Percentiles rank a stretch among this genome's conserved stretches.
Conservation (phyloP, 768 basidiomycete genomes). For the Gelatoporia subvermispora region DNA sequence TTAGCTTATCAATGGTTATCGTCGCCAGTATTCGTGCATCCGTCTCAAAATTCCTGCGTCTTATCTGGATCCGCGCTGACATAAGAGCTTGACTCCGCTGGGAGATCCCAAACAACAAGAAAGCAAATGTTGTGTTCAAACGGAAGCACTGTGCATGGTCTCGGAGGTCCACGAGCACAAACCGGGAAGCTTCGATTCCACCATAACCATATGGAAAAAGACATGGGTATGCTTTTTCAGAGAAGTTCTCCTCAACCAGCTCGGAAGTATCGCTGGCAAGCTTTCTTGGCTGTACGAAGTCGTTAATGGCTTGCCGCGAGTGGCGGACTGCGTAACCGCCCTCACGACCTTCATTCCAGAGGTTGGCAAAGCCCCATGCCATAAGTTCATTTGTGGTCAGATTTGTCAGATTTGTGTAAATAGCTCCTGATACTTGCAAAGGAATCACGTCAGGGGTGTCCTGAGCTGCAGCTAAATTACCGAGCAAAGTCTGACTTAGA, state of each 20-base stretch:
- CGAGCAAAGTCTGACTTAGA: too few relatives aligned
- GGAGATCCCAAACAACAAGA: slow-evolving; percentile 25
- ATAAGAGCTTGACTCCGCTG: slow-evolving; percentile 23
- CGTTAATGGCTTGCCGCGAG: slow-evolving; percentile 8
- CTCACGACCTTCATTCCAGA: slow-evolving; percentile 14
- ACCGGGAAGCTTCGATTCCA: slow-evolving; percentile 12
- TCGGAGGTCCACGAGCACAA: slow-evolving; percentile 3
- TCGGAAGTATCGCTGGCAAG: neutral
- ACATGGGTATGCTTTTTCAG: slow-evolving; percentile 10
- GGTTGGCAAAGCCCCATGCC: slow-evolving; percentile 24
- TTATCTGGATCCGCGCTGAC: slow-evolving; percentile 32
- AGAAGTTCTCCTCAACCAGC: slow-evolving; percentile 3
- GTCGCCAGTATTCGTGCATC: slow-evolving; percentile 18
- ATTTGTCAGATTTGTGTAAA: slow-evolving; percentile 24
- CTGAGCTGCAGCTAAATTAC: too few relatives aligned
- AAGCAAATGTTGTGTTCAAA: slow-evolving; percentile 27
- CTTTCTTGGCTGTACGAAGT: slow-evolving; percentile 6
- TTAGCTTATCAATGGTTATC: slow-evolving; percentile 26
- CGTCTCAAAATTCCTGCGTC: slow-evolving; percentile 14
- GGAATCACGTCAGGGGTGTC: slow-evolving; percentile 20
- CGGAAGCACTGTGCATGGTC: slow-evolving; percentile 30
- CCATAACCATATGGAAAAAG: slow-evolving; percentile 23
- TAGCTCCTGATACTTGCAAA: slow-evolving; percentile 18
- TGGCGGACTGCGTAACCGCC: slow-evolving; percentile 21
- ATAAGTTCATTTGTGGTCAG: slow-evolving; percentile 19